Evolutionary conservation across 176 grass and related monocot genomes (phyloP), one percentile per base, ranked within the genome.

Genomic region (Oryza coarctata): DNA sequence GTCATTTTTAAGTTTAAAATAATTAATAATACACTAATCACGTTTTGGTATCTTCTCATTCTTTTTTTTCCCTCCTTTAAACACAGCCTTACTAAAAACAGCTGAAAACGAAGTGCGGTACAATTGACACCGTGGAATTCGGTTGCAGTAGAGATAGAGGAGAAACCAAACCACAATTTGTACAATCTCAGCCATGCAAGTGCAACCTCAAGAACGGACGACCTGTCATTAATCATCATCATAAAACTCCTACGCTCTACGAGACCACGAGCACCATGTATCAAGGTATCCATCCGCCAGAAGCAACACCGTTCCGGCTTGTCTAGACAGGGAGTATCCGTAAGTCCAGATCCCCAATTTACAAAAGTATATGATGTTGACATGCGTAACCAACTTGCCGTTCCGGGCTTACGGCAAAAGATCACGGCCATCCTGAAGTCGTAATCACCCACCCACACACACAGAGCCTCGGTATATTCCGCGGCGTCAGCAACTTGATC

Each of bases 401-500:
- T 2, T 52, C 47, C 47, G 47, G 4, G 47, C 47, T 52, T 52
- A 52, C 49, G 49, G 49, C 49, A 6, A 52, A 22, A 52, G 49
- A 50, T 50, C 47, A 50, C 47, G 15, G 12, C 1, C 36, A 36
- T 38, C 36, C 36, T 38, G 7, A 38, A 8, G 41, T 44, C 41
- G 11, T 44, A 14, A 44, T 44, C 36, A 38, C 36, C 1, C 36
- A 6, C 36, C 7, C 36, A 38, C 47, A 50, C 1, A 22, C 0
- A 52, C 4, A 20, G 49, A 18, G 17, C 8, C 15, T n/a, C 13
- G 45, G 62, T 66, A 79, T 79, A 49, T 68, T 52, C 77, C 14
- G 43, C 20, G 14, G 77, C 64, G 64, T 36, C 3, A 80, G 64
- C 64, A 79, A 27, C 77, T 64, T 68, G 43, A 75, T 58, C 49